Percentiles rank a stretch among this genome's conserved stretches.
Conservation (phyloP, 1,284 basidiomycete genomes). For the Earliella scabrosa region DNA sequence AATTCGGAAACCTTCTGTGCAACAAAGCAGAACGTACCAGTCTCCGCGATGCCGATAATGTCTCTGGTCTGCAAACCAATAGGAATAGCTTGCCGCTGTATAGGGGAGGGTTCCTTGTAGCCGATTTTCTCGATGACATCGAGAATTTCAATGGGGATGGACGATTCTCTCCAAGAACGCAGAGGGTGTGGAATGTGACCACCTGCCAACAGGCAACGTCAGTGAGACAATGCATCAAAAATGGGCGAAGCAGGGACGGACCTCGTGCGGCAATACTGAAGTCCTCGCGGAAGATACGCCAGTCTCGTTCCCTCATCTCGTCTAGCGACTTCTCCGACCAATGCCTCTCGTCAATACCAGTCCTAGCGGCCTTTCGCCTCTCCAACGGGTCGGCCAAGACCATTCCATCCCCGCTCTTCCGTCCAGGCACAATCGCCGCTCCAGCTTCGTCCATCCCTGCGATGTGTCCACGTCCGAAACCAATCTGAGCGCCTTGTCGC, state of each 20-base stretch:
- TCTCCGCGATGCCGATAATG: constrained; percentile 98
- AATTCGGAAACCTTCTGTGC: constrained; percentile 16
- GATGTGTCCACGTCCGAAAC: constrained; percentile 84
- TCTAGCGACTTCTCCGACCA: constrained; percentile 95
- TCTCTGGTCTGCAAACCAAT: constrained; percentile 96
- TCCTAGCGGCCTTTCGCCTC: constrained; percentile 79
- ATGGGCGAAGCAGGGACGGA: constrained; percentile 33
- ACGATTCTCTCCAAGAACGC: constrained; percentile 90
- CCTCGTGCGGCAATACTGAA: constrained; percentile 94
- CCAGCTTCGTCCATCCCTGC: constrained; percentile 87
- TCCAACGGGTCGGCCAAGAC: constrained; percentile 83
- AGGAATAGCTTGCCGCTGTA: constrained; percentile 97
- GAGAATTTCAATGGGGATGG: constrained; percentile 80
- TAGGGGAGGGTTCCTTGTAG: constrained; percentile 96
- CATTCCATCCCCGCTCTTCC: constrained; percentile 40
- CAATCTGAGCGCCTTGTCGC: constrained; percentile 81
- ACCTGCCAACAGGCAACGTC: constrained; percentile 48
- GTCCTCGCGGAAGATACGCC: constrained; percentile 99
- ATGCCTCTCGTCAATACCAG: constrained; percentile 89
- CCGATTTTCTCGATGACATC: constrained; percentile 90
- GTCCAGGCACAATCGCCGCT: constrained; percentile 36
- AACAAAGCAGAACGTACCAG: constrained; percentile 53
- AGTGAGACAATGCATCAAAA: background rate
- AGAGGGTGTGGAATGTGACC: constrained; percentile 93
- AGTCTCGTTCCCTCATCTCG: constrained; percentile 98